These are phyloP conservation scores for Podaxis pistillaris DNA, from an alignment of 768 basidiomycete genomes.

Conservation along the genomic window DNA sequence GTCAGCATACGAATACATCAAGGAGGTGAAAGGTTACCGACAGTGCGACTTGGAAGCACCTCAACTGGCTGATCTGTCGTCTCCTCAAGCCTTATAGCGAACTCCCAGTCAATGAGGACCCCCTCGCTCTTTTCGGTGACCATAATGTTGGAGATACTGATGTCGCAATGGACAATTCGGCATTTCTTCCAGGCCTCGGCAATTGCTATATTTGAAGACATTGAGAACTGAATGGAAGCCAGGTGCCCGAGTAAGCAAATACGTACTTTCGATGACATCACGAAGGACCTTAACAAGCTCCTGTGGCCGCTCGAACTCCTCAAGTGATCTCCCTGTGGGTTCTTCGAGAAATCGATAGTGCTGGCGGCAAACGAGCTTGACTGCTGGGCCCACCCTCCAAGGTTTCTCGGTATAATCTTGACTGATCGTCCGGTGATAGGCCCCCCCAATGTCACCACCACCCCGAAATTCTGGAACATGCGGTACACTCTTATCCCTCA, in stretches of 20 bases:
- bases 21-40: constrained; percentile 12
- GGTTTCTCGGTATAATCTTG: constrained; percentile 1
- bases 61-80: not conserved
- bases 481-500: constrained; percentile 19
- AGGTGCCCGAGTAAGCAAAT: not conserved
- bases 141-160: constrained; percentile 27
- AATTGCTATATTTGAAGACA: constrained; percentile 15
- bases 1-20: not conserved
- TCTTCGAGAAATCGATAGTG: constrained; percentile 24
- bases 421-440: constrained; percentile 17
- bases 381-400: constrained; percentile 16
- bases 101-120: constrained; percentile 27
- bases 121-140: constrained; percentile 16
- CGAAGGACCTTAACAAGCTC: constrained; percentile 20
- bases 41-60: constrained; percentile 15
- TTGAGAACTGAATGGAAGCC: constrained; percentile 15
- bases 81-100: constrained; percentile 10
- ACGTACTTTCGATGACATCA: constrained; percentile 25
- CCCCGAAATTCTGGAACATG: constrained; percentile 26
- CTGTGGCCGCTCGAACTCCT: constrained; percentile 16
- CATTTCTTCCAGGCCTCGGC: constrained; percentile 15
- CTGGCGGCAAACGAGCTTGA: constrained; percentile 13
- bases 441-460: constrained; percentile 27
- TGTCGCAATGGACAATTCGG: constrained; percentile 25
- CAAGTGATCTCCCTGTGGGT: constrained; percentile 17